Conservation (phyloP, 148 eudicot species). For the Diospyros kaki region DNA sequence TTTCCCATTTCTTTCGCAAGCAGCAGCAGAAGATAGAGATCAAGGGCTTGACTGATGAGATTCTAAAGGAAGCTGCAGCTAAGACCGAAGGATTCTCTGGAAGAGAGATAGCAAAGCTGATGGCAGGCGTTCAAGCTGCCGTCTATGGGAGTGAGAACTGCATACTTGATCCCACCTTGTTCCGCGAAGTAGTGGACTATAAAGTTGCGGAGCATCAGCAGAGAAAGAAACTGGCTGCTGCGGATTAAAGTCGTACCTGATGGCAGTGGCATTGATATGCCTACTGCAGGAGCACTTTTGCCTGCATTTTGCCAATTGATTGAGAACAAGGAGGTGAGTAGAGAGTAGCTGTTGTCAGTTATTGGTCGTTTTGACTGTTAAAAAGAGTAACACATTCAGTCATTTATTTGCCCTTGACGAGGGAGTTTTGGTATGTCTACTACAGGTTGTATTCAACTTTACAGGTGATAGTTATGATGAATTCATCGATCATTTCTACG, state of each 20-base stretch:
- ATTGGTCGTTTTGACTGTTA: no score
- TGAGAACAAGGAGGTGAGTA: constrained; percentile 6
- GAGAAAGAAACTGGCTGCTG: constrained; percentile 60
- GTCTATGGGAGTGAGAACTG: constrained; percentile 91
- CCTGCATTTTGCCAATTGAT: background rate
- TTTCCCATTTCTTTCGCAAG: constrained; percentile 49
- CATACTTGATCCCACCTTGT: constrained; percentile 69
- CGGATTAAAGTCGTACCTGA: constrained; percentile 23
- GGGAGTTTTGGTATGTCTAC: no score
- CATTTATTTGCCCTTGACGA: no score
- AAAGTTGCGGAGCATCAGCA: constrained; percentile 98
- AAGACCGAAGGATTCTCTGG: constrained; percentile 93
- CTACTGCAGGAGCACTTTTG: background rate
- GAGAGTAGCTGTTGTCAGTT: no score
- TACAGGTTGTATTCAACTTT: no score
- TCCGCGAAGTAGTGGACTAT: constrained; percentile 93
- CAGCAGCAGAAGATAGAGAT: constrained; percentile 82
- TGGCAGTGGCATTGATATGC: background rate
- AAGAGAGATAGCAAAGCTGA: constrained; percentile 93
- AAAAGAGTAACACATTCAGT: no score
- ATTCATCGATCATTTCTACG: no score
- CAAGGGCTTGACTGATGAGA: constrained; percentile 68
- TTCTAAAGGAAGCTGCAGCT: constrained; percentile 80
- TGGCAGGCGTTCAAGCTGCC: constrained; percentile 99
- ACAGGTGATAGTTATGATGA: no score